phyloP scores from a whole-genome alignment of 1,284 basidiomycete species.

The Leccinum subspadiceum region DNA sequence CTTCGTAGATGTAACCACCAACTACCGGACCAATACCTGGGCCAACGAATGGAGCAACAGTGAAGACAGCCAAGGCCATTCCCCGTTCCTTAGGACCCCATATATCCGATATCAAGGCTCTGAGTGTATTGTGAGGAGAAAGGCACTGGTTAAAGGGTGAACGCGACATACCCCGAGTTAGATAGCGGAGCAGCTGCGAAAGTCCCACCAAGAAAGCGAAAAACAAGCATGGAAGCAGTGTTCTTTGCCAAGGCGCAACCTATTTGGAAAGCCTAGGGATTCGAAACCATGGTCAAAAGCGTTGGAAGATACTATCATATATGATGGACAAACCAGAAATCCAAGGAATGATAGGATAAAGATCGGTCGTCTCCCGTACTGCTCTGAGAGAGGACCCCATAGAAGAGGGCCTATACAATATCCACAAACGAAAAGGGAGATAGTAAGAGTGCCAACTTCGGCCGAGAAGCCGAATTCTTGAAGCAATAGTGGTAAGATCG shows the following conservation, averaged over 20 bases:
- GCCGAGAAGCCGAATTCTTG: constrained; percentile 52
- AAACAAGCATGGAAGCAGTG: constrained; percentile 55
- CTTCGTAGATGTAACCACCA: constrained; percentile 50
- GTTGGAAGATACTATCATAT: background rate
- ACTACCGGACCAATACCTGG: constrained; percentile 66
- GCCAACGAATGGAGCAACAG: constrained; percentile 78
- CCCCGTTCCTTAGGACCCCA: constrained; percentile 73
- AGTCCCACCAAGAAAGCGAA: constrained; percentile 63
- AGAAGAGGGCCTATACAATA: constrained; percentile 63
- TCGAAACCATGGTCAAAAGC: background rate
- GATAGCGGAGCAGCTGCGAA: constrained; percentile 48
- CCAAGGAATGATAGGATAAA: constrained; percentile 67
- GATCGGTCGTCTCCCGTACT: constrained; percentile 60
- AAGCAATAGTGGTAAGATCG: constrained; percentile 46
- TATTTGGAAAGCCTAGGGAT: constrained; percentile 53
- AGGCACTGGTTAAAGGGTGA: background rate
- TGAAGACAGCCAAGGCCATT: constrained; percentile 67
- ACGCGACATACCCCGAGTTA: constrained; percentile 46
- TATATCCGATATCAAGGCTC: constrained; percentile 55
- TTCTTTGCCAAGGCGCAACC: constrained; percentile 62
- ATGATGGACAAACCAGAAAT: constrained; percentile 47
- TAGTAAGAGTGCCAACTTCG: constrained; percentile 49
- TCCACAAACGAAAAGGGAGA: constrained; percentile 56
- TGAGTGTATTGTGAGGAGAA: constrained; percentile 17
- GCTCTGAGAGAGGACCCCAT: constrained; percentile 56